A percentile compares a stretch with the other conserved stretches of the same genome.
Evolutionary conservation across 495 filamentous ascomycete genomes (phyloP).

Genomic region (Amorphotheca resinae): DNA sequence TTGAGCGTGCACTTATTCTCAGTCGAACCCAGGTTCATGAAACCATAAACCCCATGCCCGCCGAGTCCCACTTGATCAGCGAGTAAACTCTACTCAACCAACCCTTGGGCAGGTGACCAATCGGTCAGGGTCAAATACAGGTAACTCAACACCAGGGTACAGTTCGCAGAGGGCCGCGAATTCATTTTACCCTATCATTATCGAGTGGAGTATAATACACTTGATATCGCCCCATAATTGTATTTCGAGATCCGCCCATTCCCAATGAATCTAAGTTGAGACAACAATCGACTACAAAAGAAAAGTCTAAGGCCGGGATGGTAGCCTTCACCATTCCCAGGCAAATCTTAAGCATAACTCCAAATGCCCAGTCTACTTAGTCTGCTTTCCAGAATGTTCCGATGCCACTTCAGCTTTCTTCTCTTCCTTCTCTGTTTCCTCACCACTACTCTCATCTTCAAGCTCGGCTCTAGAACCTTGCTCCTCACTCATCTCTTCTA

Average conservation of each 20-base stretch:
- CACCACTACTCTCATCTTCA: slow-evolving; percentile 3
- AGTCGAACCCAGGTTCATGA: too few species aligned
- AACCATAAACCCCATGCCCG: too few species aligned
- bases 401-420: background rate
- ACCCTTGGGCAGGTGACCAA: too few species aligned
- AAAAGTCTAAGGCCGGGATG: background rate
- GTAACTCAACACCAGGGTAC: too few species aligned
- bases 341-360: background rate
- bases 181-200: slow-evolving; percentile 2
- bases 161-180: background rate
- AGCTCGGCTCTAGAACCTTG: background rate
- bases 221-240: background rate
- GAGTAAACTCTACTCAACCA: too few species aligned
- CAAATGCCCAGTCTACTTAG: background rate
- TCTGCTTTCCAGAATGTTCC: background rate
- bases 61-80: too few species aligned
- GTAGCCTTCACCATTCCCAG: background rate
- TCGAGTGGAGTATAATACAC: slow-evolving; percentile 3
- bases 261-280: background rate
- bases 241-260: background rate
- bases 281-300: background rate
- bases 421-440: background rate
- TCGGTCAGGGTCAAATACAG: too few species aligned
- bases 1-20: too few species aligned
- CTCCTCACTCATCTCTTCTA: slow-evolving; percentile 8